Conservation (phyloP, 495 filamentous ascomycete genomes). For the Podospora sp. region DNA sequence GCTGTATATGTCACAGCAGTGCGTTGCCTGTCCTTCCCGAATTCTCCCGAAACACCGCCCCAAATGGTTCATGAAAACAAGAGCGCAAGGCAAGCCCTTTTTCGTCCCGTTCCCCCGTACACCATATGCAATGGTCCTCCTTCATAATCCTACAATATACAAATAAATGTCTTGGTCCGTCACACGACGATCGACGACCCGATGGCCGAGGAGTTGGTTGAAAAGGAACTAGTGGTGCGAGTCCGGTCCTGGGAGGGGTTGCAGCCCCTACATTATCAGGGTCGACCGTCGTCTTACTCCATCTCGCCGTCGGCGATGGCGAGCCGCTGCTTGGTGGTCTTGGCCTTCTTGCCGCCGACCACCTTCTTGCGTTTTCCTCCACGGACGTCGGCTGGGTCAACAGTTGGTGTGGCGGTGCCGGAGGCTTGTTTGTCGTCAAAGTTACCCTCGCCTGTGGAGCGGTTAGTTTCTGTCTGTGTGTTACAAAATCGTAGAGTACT, state of each 20-base stretch:
- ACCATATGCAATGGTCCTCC: conserved; percentile 12
- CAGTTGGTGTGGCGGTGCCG: conserved; percentile 79
- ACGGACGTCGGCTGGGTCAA: conserved; percentile 55
- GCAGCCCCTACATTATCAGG: neutral
- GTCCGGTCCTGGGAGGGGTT: neutral
- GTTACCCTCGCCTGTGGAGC: conserved; percentile 76
- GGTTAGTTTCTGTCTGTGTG: conserved; percentile 17
- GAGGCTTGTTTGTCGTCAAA: conserved; percentile 89
- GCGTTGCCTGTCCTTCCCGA: neutral
- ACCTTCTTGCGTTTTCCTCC: conserved; percentile 51
- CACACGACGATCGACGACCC: conserved; percentile 2
- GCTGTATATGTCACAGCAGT: neutral
- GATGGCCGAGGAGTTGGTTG: neutral
- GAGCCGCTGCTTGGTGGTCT: conserved; percentile 85
- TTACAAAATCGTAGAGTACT: conserved; percentile 35
- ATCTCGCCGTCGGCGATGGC: conserved; percentile 81
- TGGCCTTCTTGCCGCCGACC: conserved; percentile 78
- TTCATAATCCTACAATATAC: conserved; percentile 4
- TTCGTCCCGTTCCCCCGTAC: conserved; percentile 1
- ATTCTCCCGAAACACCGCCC: conserved; percentile 1
- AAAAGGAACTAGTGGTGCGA: neutral
- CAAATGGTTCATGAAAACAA: conserved; percentile 6
- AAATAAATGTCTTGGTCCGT: neutral
- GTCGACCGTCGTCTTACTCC: conserved; percentile 23
- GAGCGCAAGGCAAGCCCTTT: neutral